Evolutionary conservation across 73 alveolate genomes (phyloP).

Genomic region (Urostyla sp.): DNA sequence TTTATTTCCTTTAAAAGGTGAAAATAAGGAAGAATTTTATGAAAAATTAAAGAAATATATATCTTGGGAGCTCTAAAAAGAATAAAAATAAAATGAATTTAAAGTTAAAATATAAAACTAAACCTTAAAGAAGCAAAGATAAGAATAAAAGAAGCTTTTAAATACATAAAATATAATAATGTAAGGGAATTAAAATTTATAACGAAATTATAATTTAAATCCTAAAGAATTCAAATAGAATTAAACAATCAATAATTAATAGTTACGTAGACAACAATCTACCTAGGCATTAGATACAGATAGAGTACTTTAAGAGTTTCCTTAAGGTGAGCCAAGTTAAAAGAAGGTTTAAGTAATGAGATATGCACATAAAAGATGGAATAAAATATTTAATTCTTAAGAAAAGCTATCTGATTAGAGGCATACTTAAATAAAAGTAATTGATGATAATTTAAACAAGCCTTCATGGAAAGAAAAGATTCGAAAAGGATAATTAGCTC

Average conservation of each 20-base stretch:
- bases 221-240: not conserved
- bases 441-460: not conserved
- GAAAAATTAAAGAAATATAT: constrained; percentile 10
- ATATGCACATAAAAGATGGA: constrained; percentile 42
- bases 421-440: not conserved
- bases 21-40: constrained; percentile 30
- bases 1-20: constrained; percentile 16
- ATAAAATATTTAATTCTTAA: not conserved
- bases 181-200: not conserved
- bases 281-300: too few species aligned
- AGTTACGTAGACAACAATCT: too few species aligned
- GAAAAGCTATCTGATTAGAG: not conserved
- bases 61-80: constrained; percentile 31
- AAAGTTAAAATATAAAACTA: not conserved
- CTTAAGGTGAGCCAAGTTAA: not conserved
- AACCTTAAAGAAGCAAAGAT: not conserved
- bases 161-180: too few species aligned
- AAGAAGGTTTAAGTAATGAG: not conserved
- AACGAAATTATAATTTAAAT: too few species aligned
- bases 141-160: too few species aligned
- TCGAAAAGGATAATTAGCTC: not conserved
- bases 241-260: not conserved
- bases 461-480: not conserved
- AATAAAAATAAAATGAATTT: not conserved
- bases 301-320: not conserved